Evolutionary conservation across 2,329 filamentous ascomycete species (phyloP).

Genomic region (Didymosphaeria variabile): DNA sequence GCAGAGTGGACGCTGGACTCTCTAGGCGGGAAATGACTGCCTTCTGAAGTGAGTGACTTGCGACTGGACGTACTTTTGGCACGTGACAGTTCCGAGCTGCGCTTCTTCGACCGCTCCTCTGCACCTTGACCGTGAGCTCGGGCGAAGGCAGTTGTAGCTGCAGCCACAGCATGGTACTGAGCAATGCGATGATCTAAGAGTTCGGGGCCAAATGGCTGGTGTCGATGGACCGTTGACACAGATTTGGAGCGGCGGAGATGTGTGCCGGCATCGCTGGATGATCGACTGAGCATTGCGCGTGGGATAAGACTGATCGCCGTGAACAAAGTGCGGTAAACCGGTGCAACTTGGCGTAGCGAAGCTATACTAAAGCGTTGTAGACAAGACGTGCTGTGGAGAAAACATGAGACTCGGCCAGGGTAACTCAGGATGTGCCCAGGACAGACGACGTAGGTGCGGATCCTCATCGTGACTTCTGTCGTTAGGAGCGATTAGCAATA

Average conservation of each 20-base stretch:
- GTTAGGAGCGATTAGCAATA: background rate
- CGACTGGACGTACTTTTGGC: conserved; percentile 47
- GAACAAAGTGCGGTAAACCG: conserved; percentile 29
- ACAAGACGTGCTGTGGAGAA: conserved; percentile 25
- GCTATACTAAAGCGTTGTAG: conserved; percentile 32
- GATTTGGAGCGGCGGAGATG: conserved; percentile 51
- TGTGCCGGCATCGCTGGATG: conserved; percentile 47
- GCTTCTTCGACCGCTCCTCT: conserved; percentile 23
- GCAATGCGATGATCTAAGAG: conserved; percentile 37
- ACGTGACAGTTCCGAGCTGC: conserved; percentile 33
- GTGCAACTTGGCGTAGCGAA: conserved; percentile 30
- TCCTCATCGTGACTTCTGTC: background rate
- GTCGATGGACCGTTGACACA: conserved; percentile 41
- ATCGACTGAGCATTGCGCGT: conserved; percentile 43
- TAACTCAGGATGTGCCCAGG: background rate
- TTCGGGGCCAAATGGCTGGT: conserved; percentile 26
- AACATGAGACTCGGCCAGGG: conserved; percentile 15
- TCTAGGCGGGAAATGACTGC: conserved; percentile 49
- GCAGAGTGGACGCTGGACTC: conserved; percentile 40
- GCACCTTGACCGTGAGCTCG: conserved; percentile 40
- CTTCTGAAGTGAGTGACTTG: conserved; percentile 43
- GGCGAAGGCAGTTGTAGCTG: conserved; percentile 48
- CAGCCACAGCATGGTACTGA: conserved; percentile 49
- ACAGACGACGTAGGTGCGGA: conserved; percentile 1
- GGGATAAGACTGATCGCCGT: conserved; percentile 29